phyloP scores from a whole-genome alignment of 208 protist genomes.

The Trypanosomatidae sp. region DNA sequence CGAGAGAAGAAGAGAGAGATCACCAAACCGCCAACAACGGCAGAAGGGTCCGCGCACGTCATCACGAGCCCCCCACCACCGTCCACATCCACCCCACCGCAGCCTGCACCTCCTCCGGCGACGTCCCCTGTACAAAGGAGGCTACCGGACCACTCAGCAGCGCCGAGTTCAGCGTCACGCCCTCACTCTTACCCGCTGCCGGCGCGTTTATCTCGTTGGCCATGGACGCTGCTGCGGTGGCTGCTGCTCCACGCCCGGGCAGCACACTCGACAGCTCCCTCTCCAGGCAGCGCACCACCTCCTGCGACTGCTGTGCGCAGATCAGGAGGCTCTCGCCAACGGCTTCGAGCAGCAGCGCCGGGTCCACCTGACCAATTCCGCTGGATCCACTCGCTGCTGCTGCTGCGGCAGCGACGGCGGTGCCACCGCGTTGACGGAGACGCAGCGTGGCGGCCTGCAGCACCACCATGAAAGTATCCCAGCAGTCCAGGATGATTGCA shows the following conservation, averaged over 20 bases:
- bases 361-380: not conserved
- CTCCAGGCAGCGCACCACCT: slow-evolving; percentile 16
- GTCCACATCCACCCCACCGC: slow-evolving; percentile 25
- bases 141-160: slow-evolving; percentile 11
- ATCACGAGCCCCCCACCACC: not conserved
- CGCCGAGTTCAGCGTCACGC: slow-evolving; percentile 10
- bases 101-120: slow-evolving; percentile 16
- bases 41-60: not conserved
- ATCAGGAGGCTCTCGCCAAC: slow-evolving; percentile 11
- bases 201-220: no score
- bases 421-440: slow-evolving; percentile 20
- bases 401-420: not conserved
- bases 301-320: slow-evolving; percentile 16
- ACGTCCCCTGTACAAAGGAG: slow-evolving; percentile 10
- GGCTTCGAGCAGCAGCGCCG: not conserved
- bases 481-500: slow-evolving; percentile 5
- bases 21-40: no score
- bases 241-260: not conserved
- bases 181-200: no score
- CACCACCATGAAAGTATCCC: slow-evolving; percentile 16
- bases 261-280: slow-evolving; percentile 19
- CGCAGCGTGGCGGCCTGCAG: slow-evolving; percentile 27
- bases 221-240: slow-evolving; percentile 1
- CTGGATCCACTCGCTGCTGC: no score
- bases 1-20: no score